Conservation (phyloP, 352 stramenopile genomes). For the Pythium folliculosum region DNA sequence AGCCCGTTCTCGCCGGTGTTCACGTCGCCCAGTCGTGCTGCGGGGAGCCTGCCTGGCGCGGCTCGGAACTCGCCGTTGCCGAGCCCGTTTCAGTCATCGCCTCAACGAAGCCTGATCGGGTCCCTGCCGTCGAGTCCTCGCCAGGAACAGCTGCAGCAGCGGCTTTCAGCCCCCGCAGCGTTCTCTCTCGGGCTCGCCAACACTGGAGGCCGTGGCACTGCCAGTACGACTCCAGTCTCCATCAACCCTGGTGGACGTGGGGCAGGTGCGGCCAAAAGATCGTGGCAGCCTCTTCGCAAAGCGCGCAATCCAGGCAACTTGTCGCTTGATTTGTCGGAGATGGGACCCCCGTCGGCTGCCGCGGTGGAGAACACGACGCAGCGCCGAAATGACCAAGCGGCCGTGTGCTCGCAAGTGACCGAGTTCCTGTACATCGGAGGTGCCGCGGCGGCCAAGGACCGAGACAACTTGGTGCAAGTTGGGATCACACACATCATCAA, state of each 20-base stretch:
- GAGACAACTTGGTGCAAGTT: constrained; percentile 56
- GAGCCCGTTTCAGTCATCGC: constrained; percentile 21
- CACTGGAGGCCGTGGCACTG: not conserved
- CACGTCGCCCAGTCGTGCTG: constrained; percentile 15
- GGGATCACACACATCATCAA: constrained; percentile 92
- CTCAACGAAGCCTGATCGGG: not conserved
- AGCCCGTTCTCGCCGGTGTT: constrained; percentile 31
- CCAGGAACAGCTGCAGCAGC: constrained; percentile 1
- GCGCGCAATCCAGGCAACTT: constrained; percentile 82
- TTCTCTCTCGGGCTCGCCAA: constrained; percentile 20
- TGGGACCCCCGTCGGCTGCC: constrained; percentile 41
- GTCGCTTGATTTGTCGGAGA: constrained; percentile 78
- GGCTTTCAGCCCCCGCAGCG: constrained; percentile 13
- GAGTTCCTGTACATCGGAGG: constrained; percentile 90
- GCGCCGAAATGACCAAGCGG: constrained; percentile 59
- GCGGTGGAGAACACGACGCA: constrained; percentile 29
- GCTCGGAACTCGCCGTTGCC: constrained; percentile 14
- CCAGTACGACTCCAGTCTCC: not conserved
- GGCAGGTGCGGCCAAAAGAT: constrained; percentile 38
- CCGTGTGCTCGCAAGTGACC: constrained; percentile 76
- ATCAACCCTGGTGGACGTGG: constrained; percentile 16
- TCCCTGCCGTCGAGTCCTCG: constrained; percentile 22
- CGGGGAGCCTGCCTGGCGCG: not conserved
- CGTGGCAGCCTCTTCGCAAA: constrained; percentile 51
- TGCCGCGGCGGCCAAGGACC: constrained; percentile 76